Conservation (phyloP, 441 rosid genomes). For the Isatis lusitanica region DNA sequence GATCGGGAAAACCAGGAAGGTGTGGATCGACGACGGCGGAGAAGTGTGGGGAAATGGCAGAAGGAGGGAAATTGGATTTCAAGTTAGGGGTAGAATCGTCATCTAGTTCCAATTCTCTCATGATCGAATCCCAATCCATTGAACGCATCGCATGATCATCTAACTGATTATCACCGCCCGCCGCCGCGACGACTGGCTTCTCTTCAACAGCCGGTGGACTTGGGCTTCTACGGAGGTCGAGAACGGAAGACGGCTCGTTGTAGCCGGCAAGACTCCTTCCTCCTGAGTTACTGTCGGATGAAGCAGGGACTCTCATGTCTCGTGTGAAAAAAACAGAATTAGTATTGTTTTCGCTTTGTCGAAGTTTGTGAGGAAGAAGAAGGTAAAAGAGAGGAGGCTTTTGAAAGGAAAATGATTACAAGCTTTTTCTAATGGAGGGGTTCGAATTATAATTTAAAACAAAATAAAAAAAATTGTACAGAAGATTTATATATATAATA, state of each 20-base stretch:
- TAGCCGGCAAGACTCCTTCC: constrained; percentile 26
- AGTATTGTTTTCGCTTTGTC: neutral
- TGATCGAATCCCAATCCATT: constrained; percentile 84
- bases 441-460: neutral
- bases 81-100: constrained; percentile 50
- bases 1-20: constrained; percentile 26
- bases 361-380: constrained; percentile 1
- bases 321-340: neutral
- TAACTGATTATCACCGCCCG: constrained; percentile 35
- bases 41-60: constrained; percentile 8
- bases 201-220: constrained; percentile 18
- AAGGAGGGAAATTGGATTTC: constrained; percentile 6
- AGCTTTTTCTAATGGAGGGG: constrained; percentile 44
- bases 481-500: neutral
- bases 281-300: constrained; percentile 32
- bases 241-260: constrained; percentile 71
- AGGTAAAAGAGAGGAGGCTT: neutral
- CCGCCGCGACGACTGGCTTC: constrained; percentile 8
- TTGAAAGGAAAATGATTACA: constrained; percentile 38
- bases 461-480: too few relatives aligned
- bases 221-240: constrained; percentile 27
- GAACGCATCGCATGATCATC: constrained; percentile 64
- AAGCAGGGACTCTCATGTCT: constrained; percentile 27
- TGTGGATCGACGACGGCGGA: constrained; percentile 17
- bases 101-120: constrained; percentile 67